These are phyloP conservation scores for Heterobasidion annosum DNA, from an alignment of 1,284 basidiomycete genomes.

Conservation along the genomic window DNA sequence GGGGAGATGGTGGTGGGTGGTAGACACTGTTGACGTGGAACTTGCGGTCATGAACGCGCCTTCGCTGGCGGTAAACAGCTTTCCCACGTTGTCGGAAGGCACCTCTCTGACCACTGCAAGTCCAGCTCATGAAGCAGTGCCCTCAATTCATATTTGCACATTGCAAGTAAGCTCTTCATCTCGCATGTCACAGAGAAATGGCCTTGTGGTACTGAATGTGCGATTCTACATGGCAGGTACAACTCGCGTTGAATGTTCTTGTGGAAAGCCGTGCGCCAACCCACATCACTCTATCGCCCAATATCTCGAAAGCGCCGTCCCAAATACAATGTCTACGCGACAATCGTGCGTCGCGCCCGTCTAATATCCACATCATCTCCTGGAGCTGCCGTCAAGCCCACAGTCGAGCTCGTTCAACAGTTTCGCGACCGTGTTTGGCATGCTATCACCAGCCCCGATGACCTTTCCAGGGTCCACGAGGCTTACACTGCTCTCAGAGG, in stretches of 20 bases:
- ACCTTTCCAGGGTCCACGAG: conserved; percentile 2
- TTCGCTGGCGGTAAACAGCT: neutral
- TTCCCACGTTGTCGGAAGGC: neutral
- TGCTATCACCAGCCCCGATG: neutral
- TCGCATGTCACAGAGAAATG: neutral
- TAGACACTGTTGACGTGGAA: neutral
- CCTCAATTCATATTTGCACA: neutral
- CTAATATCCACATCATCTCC: no score
- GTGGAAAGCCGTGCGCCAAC: conserved; percentile 12
- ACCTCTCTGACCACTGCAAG: no score
- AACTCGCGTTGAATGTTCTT: conserved; percentile 21
- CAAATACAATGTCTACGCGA: neutral
- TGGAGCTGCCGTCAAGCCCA: no score
- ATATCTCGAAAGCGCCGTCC: neutral
- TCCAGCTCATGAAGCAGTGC: no score
- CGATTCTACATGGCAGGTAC: neutral
- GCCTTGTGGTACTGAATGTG: neutral
- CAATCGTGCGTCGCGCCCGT: no score
- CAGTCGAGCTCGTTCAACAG: conserved; percentile 2
- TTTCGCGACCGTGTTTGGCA: conserved; percentile 9
- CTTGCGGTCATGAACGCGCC: neutral
- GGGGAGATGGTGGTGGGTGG: neutral
- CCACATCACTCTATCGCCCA: neutral
- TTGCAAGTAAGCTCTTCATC: neutral
- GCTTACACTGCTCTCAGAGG: conserved; percentile 7